These are phyloP conservation scores for Theobroma cacao DNA, from an alignment of 345 rosid genomes.

Conservation along the genomic window DNA sequence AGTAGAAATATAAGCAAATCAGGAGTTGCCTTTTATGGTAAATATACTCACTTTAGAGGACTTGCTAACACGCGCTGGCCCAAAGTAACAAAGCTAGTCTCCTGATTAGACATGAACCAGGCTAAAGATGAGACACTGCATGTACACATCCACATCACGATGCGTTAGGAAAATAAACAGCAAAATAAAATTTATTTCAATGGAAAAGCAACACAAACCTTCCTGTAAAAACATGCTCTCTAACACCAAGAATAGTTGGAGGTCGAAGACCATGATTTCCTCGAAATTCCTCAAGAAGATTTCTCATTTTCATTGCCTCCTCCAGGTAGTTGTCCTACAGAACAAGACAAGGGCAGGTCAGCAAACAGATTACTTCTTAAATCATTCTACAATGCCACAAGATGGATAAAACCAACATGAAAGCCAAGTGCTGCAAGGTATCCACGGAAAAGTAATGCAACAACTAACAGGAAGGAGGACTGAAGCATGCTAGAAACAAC, in stretches of 20 bases:
- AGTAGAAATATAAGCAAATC: background rate
- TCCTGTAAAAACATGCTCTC: conserved; percentile 96
- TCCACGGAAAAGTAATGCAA: background rate
- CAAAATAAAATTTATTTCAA: conserved; percentile 1
- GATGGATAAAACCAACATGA: background rate
- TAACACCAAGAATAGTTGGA: conserved; percentile 95
- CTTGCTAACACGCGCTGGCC: conserved; percentile 92
- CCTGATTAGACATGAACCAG: conserved; percentile 99
- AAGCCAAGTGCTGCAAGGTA: background rate
- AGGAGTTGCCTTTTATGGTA: background rate
- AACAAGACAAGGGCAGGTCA: conserved; percentile 11
- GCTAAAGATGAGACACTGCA: conserved; percentile 99
- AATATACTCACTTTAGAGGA: conserved; percentile 83
- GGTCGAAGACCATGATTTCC: conserved; percentile 90
- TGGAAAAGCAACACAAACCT: conserved; percentile 47
- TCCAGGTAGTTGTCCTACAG: conserved; percentile 90
- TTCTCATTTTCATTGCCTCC: conserved; percentile 98
- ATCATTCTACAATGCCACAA: background rate
- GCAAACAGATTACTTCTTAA: background rate
- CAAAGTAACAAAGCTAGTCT: conserved; percentile 96
- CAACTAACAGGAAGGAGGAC: background rate
- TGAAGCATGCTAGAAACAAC: background rate
- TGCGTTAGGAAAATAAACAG: conserved; percentile 17
- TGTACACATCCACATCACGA: conserved; percentile 20
- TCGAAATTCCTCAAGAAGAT: conserved; percentile 92